Percentiles rank a stretch among this genome's conserved stretches.
phyloP scores from a whole-genome alignment of 371 early-diverging fungal species.

The Mortierella sp. region DNA sequence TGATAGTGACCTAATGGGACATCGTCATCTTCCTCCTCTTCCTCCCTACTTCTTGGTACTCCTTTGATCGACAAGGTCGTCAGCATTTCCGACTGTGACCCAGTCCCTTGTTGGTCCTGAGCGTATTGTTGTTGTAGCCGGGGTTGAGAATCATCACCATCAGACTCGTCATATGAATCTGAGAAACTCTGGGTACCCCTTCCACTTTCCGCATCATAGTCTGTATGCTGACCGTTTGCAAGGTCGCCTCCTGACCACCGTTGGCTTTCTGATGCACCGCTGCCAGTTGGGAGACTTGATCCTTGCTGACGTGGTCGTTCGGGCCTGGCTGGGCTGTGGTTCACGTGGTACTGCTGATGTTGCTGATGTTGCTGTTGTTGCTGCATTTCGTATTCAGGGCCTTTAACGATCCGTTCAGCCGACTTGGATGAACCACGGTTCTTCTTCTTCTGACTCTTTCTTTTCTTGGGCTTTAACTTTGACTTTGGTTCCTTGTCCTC shows the following conservation, averaged over 20 bases:
- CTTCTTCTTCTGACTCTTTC: constrained; percentile 55
- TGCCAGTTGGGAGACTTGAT: neutral
- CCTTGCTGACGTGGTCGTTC: constrained; percentile 13
- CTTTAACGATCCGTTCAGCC: constrained; percentile 21
- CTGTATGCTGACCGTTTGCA: constrained; percentile 12
- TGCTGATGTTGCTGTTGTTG: too few relatives aligned
- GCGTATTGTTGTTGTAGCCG: constrained; percentile 10
- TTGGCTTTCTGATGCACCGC: neutral
- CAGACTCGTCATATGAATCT: constrained; percentile 26
- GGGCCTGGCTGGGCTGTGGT: neutral
- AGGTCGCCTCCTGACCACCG: neutral
- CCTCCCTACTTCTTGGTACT: constrained; percentile 17
- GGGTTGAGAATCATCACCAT: constrained; percentile 9
- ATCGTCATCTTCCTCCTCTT: constrained; percentile 66
- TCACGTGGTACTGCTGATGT: constrained; percentile 18
- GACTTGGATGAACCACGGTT: constrained; percentile 30
- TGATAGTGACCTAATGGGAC: constrained; percentile 63
- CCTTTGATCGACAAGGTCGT: constrained; percentile 17
- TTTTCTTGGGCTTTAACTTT: constrained; percentile 53
- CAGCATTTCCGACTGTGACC: constrained; percentile 29
- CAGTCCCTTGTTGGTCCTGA: constrained; percentile 10
- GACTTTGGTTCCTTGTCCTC: constrained; percentile 43
- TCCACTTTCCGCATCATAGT: constrained; percentile 11
- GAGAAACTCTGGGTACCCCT: constrained; percentile 11
- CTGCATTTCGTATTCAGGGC: constrained; percentile 31